A percentile compares a stretch with the other conserved stretches of the same genome.
These are phyloP conservation scores for Crinitomyces ghanaensis DNA, from an alignment of 805 yeast species.

Conservation along the genomic window DNA sequence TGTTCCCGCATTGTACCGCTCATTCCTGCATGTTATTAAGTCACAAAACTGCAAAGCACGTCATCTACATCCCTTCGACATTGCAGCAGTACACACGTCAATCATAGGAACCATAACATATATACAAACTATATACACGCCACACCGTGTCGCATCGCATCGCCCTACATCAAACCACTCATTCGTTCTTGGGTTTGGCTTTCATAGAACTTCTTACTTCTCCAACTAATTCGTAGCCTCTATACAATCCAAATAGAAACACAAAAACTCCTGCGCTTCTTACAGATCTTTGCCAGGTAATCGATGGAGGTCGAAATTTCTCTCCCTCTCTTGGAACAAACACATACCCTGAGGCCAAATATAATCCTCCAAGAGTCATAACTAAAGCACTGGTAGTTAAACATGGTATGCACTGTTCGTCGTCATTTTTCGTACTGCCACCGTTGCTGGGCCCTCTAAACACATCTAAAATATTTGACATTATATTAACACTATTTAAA, in stretches of 20 bases:
- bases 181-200: too few relatives aligned
- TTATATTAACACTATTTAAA: too few relatives aligned
- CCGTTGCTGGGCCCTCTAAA: constrained; percentile 13
- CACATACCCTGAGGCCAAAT: constrained; percentile 45
- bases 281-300: constrained; percentile 42
- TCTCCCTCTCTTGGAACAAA: constrained; percentile 31
- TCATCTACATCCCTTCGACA: too few relatives aligned
- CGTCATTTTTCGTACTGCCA: constrained; percentile 17
- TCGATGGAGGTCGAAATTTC: constrained; percentile 19
- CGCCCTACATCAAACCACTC: too few relatives aligned
- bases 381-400: constrained; percentile 52
- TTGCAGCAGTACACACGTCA: too few relatives aligned
- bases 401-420: constrained; percentile 53
- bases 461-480: constrained; percentile 19
- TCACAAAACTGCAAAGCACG: too few relatives aligned
- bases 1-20: too few relatives aligned
- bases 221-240: constrained; percentile 52
- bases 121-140: too few relatives aligned
- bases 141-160: too few relatives aligned
- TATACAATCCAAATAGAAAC: constrained; percentile 43
- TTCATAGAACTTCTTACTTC: constrained; percentile 1
- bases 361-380: constrained; percentile 50
- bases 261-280: constrained; percentile 44
- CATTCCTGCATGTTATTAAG: too few relatives aligned
- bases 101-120: too few relatives aligned